Conservation (phyloP, 495 filamentous ascomycete genomes). For the Parathielavia appendiculata region DNA sequence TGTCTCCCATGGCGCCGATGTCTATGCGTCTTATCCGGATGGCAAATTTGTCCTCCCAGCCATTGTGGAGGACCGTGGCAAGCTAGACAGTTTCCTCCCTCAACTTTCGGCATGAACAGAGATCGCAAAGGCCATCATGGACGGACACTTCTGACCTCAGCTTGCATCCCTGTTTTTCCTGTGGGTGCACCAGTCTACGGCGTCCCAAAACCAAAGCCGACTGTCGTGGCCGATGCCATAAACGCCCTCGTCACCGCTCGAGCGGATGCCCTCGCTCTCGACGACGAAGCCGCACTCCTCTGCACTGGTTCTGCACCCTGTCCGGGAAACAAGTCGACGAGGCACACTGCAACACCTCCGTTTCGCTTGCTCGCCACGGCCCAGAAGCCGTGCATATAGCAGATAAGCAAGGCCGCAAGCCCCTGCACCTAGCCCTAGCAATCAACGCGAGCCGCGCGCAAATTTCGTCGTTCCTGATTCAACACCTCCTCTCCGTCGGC, state of each 20-base stretch:
- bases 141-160: conserved; percentile 8
- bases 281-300: conserved; percentile 13
- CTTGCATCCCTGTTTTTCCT: conserved; percentile 1
- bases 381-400: neutral
- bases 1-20: conserved; percentile 8
- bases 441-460: neutral
- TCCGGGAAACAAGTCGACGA: neutral
- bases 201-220: no score
- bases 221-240: neutral
- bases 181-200: neutral
- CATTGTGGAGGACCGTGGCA: conserved; percentile 12
- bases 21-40: conserved; percentile 2
- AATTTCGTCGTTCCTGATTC: neutral
- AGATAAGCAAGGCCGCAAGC: neutral
- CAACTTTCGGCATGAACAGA: neutral
- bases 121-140: conserved; percentile 7
- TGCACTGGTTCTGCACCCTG: conserved; percentile 16
- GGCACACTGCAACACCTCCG: conserved; percentile 2
- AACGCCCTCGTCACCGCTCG: neutral
- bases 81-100: neutral
- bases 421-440: conserved; percentile 4
- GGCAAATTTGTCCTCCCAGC: conserved; percentile 10
- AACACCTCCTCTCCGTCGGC: conserved; percentile 7
- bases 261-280: conserved; percentile 6
- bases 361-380: neutral